Evolutionary conservation across 2,329 filamentous ascomycete genomes (phyloP), one percentile per base, ranked within the genome.

Genomic region (Clarireedia monteithiana): DNA sequence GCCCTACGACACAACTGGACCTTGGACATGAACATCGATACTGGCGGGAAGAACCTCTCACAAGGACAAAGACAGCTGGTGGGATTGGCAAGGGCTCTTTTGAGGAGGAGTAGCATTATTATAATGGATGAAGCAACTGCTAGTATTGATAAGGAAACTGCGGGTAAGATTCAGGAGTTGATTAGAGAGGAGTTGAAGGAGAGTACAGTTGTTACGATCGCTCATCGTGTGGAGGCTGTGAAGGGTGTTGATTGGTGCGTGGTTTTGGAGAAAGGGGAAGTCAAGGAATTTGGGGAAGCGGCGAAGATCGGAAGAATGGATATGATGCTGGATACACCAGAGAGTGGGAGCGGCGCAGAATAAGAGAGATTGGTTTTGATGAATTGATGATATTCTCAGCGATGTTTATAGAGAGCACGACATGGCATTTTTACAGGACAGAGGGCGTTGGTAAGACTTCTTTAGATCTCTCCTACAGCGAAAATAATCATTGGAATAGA

Each of bases 111-210:
- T 57, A 72, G 80, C 0, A 77, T 86, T 59, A 73, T 87, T 9
- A 79, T 87, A 50, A 75, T 87, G 64, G 84, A 87, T 63, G 84
- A 86, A 63, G 83, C 83, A 2, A 85, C 83, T 2, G 82, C 83
- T 2, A 82, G 78, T 49, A 83, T 85, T 59, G 83, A 86, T 66
- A 74, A 77, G 52, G 80, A 84, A 59, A 85, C 82, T 1, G 80
- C 82, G 15, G 63, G 70, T 63, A 68, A 76, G 57, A 81, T 83
- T 47, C 78, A 82, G 64, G 70, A 72, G 52, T 73, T 82, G 17
- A 64, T 83, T 64, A 71, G 78, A 48, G 77, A 80, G 62, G 80
- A 83, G 67, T 73, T 83, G 74, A 72, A 68, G 49, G 74, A 75
- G 57, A 80, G 77, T 59, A 86, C 83, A 0, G 82, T 86, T 14